These are phyloP conservation scores for Aschersonia sp. DNA, from an alignment of 2,329 filamentous ascomycete genomes.

Conservation along the genomic window DNA sequence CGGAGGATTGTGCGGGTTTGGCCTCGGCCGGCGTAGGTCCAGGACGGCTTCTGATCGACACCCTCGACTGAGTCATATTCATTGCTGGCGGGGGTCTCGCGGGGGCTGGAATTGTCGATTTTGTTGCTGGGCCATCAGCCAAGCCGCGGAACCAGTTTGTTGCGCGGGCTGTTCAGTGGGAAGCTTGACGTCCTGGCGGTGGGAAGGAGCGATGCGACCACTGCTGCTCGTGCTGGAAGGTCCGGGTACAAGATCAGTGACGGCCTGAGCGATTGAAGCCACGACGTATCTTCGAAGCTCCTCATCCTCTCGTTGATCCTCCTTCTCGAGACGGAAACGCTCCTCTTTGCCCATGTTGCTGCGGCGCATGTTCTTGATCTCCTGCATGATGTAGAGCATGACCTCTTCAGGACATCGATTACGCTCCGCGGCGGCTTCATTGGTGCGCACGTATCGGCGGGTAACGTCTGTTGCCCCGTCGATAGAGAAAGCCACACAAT, in stretches of 20 bases:
- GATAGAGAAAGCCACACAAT: constrained; percentile 91
- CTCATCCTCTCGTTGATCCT: constrained; percentile 61
- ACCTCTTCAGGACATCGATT: constrained; percentile 78
- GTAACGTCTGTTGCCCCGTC: constrained; percentile 63
- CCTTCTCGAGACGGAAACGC: constrained; percentile 66
- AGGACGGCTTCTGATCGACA: no score
- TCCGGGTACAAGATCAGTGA: constrained; percentile 51
- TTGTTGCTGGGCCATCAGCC: constrained; percentile 32
- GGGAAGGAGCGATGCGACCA: constrained; percentile 7
- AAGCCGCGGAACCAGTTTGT: constrained; percentile 35
- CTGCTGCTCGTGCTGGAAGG: constrained; percentile 13
- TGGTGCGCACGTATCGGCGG: constrained; percentile 55
- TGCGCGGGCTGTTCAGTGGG: constrained; percentile 43
- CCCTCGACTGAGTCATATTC: not conserved
- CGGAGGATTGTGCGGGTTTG: no score
- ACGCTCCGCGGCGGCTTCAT: constrained; percentile 57
- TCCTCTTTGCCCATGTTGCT: constrained; percentile 77
- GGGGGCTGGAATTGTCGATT: constrained; percentile 27
- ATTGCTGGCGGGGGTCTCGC: constrained; percentile 25
- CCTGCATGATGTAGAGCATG: constrained; percentile 77
- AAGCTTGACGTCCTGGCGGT: constrained; percentile 40
- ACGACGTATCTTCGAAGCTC: constrained; percentile 65
- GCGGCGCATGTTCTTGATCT: constrained; percentile 75
- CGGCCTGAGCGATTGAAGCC: constrained; percentile 56
- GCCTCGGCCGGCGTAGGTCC: no score